phyloP scores from a whole-genome alignment of 129 eudicot species.

The Cynara cardunculus region DNA sequence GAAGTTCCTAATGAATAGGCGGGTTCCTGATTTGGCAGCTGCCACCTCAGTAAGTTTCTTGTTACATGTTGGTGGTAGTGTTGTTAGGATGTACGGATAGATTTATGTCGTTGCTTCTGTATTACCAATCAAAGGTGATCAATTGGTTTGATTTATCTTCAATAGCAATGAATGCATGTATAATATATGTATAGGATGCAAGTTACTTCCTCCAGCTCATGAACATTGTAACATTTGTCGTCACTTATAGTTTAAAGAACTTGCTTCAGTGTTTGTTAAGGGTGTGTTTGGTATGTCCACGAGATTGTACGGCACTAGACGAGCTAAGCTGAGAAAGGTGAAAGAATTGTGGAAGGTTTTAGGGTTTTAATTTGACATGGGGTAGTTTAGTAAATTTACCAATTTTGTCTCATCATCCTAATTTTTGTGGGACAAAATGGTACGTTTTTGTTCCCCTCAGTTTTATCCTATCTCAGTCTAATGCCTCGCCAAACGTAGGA shows the following conservation, averaged over 20 bases:
- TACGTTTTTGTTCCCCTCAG: not conserved
- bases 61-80: not conserved
- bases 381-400: not conserved
- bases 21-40: constrained; percentile 68
- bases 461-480: too few species aligned
- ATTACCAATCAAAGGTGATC: not conserved
- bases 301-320: too few species aligned
- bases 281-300: too few species aligned
- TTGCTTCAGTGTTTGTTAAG: too few species aligned
- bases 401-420: not conserved
- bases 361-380: not conserved
- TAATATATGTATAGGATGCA: not conserved
- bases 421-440: not conserved
- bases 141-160: not conserved
- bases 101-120: not conserved
- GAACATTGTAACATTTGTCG: too few species aligned
- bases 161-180: not conserved
- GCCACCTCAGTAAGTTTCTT: constrained; percentile 85
- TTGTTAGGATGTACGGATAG: not conserved
- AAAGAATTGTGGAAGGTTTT: not conserved
- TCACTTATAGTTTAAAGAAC: too few species aligned
- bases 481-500: not conserved
- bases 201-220: not conserved
- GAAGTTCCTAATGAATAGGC: constrained; percentile 68
- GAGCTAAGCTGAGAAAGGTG: not conserved